Evolutionary conservation across 768 basidiomycete genomes (phyloP).

Genomic region (Boletus reticuloceps): DNA sequence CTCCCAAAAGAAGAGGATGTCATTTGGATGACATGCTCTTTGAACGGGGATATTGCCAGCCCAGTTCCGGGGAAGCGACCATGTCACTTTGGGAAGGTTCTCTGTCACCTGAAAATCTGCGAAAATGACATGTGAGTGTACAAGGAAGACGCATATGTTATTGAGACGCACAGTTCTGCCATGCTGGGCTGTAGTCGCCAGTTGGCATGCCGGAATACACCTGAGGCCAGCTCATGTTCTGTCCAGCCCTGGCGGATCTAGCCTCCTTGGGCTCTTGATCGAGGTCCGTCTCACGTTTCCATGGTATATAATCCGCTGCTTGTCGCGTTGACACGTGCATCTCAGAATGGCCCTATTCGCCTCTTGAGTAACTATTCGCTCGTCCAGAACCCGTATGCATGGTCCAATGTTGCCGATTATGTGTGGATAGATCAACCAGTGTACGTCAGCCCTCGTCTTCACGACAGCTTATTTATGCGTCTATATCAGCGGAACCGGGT

Average conservation of each 20-base stretch:
- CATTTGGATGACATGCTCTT: too few relatives aligned
- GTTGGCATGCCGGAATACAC: conserved; percentile 41
- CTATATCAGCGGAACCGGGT: conserved; percentile 54
- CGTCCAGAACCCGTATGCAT: conserved; percentile 50
- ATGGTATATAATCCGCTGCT: not conserved
- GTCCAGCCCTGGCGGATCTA: conserved; percentile 62
- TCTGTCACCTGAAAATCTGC: conserved; percentile 59
- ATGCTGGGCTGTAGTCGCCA: conserved; percentile 51
- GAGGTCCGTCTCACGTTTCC: conserved; percentile 41
- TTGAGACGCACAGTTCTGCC: conserved; percentile 54
- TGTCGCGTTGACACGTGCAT: not conserved
- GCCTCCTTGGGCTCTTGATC: conserved; percentile 57
- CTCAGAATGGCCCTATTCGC: conserved; percentile 65
- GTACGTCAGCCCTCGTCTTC: conserved; percentile 14
- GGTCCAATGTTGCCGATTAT: conserved; percentile 51
- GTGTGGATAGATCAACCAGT: conserved; percentile 77
- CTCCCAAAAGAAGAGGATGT: too few relatives aligned
- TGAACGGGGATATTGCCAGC: conserved; percentile 67
- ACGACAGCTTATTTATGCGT: not conserved
- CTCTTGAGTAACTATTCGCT: conserved; percentile 49
- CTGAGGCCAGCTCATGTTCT: conserved; percentile 30
- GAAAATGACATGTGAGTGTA: not conserved
- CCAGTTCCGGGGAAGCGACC: conserved; percentile 45
- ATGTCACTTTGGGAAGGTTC: conserved; percentile 58
- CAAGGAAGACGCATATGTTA: not conserved